phyloP scores from a whole-genome alignment of 2,329 filamentous ascomycete genomes.

The Tolypocladium tundrense region DNA sequence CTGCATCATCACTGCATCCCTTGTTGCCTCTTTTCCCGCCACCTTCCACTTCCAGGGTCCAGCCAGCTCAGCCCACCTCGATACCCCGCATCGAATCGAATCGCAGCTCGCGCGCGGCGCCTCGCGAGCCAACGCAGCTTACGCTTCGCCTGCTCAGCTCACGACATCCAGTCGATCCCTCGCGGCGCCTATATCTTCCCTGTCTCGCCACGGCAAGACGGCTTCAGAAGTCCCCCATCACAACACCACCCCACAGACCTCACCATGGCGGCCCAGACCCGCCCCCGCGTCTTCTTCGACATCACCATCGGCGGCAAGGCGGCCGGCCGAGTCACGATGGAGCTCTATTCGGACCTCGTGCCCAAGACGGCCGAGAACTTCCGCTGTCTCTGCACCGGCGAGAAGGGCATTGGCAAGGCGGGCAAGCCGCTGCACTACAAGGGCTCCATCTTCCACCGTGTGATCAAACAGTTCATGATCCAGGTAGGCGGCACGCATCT shows the following conservation, averaged over 20 bases:
- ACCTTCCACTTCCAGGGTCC: not conserved
- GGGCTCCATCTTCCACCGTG: slow-evolving; percentile 83
- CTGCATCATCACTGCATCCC: not conserved
- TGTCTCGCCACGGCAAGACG: not conserved
- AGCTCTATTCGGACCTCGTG: slow-evolving; percentile 67
- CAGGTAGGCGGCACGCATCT: slow-evolving; percentile 13
- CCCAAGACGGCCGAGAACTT: slow-evolving; percentile 97
- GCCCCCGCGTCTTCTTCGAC: slow-evolving; percentile 86
- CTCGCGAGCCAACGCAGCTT: not conserved
- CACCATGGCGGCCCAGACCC: slow-evolving; percentile 37
- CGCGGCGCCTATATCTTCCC: not conserved
- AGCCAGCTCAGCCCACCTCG: not conserved
- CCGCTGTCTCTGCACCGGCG: slow-evolving; percentile 84
- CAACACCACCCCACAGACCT: not conserved
- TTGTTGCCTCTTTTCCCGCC: not conserved
- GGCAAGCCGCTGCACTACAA: slow-evolving; percentile 91
- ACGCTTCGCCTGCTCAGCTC: not conserved
- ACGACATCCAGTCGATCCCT: not conserved
- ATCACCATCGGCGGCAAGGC: slow-evolving; percentile 67
- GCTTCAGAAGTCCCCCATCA: not conserved
- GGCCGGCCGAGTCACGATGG: slow-evolving; percentile 73
- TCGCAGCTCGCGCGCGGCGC: not conserved
- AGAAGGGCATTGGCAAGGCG: slow-evolving; percentile 74
- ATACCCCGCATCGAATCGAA: slow-evolving; percentile 1
- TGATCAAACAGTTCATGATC: slow-evolving; percentile 99